phyloP scores from a whole-genome alignment of 306 rosid genomes.

The Vigna trinervia region DNA sequence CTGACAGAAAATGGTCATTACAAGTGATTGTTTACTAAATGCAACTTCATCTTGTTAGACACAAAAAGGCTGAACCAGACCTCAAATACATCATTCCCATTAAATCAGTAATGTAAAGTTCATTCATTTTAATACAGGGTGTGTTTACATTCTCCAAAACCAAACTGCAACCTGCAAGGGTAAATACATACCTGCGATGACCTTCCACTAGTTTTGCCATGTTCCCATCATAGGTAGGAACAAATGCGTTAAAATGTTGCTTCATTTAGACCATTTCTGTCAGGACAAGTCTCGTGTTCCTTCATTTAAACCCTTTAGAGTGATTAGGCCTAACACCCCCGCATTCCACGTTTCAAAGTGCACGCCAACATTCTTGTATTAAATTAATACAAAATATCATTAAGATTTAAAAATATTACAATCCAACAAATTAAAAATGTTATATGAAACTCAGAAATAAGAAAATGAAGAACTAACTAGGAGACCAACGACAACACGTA shows the following conservation, averaged over 20 bases:
- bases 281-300: slow-evolving; percentile 72
- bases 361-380: slow-evolving; percentile 78
- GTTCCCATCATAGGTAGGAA: slow-evolving; percentile 92
- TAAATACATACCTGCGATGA: slow-evolving; percentile 75
- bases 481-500: slow-evolving; percentile 88
- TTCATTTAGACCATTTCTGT: slow-evolving; percentile 73
- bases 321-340: slow-evolving; percentile 81
- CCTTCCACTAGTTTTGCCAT: slow-evolving; percentile 97
- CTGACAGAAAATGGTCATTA: too few species aligned
- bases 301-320: slow-evolving; percentile 64
- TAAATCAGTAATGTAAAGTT: background rate
- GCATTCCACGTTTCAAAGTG: slow-evolving; percentile 76
- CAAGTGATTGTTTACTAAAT: too few species aligned
- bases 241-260: slow-evolving; percentile 49
- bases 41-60: too few species aligned
- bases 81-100: background rate
- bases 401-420: background rate
- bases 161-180: slow-evolving; percentile 16
- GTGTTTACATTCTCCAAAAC: background rate
- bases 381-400: slow-evolving; percentile 30
- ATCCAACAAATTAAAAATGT: slow-evolving; percentile 9
- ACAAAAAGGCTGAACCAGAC: too few species aligned
- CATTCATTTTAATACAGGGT: background rate
- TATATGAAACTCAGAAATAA: slow-evolving; percentile 12
- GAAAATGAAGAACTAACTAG: slow-evolving; percentile 68